Evolutionary conservation across 352 stramenopile species (phyloP).

Genomic region (Globisporangium emineosum): DNA sequence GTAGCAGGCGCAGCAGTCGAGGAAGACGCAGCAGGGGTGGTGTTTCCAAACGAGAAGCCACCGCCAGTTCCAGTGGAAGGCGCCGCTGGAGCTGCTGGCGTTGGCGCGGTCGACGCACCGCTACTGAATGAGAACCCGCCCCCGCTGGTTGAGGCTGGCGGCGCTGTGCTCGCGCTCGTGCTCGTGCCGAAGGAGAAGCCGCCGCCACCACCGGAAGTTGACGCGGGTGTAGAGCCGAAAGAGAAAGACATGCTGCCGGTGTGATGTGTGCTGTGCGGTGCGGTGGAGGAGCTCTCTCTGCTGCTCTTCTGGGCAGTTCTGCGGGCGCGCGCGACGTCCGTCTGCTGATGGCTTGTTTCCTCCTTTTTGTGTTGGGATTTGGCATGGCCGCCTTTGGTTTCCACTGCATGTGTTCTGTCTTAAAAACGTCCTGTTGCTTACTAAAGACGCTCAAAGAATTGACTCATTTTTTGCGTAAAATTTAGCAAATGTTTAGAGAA

Average conservation of each 20-base stretch:
- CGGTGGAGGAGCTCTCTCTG: not conserved
- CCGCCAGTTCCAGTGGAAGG: constrained; percentile 3
- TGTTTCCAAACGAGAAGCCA: constrained; percentile 15
- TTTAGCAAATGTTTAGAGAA: no score
- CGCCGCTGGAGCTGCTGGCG: constrained; percentile 9
- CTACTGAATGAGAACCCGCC: constrained; percentile 32
- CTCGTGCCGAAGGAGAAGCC: constrained; percentile 12
- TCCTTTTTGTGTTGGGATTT: not conserved
- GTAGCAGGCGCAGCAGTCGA: not conserved
- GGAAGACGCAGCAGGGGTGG: not conserved
- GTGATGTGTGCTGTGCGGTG: not conserved
- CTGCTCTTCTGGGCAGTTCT: not conserved
- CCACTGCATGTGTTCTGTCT: not conserved
- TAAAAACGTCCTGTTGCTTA: no score
- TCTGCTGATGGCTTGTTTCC: not conserved
- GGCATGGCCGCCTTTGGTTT: not conserved
- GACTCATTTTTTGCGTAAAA: no score
- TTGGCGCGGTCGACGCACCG: no score
- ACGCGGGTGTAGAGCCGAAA: constrained; percentile 6
- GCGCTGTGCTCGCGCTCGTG: not conserved
- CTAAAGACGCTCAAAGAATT: no score
- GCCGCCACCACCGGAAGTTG: not conserved
- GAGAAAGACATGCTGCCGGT: constrained; percentile 14
- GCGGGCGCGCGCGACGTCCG: no score
- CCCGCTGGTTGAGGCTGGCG: not conserved